phyloP scores from a whole-genome alignment of 306 rosid genomes.

The Mucuna pruriens region DNA sequence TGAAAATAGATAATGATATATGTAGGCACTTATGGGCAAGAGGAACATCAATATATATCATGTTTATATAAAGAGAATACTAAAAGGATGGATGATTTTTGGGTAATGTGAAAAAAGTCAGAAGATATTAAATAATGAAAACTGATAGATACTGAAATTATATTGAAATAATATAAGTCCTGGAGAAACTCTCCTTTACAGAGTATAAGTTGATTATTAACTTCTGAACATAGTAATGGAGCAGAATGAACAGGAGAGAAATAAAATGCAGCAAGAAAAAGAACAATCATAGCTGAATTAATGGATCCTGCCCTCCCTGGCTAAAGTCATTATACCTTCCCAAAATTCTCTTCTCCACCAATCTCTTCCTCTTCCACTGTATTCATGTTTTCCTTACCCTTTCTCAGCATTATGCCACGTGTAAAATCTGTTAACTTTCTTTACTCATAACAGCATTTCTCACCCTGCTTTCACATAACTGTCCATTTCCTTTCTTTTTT shows the following conservation, averaged over 20 bases:
- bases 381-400: neutral
- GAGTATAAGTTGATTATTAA: neutral
- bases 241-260: neutral
- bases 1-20: slow-evolving; percentile 18
- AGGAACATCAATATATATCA: neutral
- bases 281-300: neutral
- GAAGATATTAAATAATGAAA: slow-evolving; percentile 5
- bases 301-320: neutral
- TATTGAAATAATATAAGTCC: neutral
- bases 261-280: neutral
- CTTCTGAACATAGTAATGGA: neutral
- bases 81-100: slow-evolving; percentile 1
- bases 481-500: neutral
- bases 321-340: neutral
- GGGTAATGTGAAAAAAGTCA: slow-evolving; percentile 2
- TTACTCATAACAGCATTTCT: neutral
- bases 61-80: neutral
- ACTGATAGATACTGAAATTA: neutral
- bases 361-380: neutral
- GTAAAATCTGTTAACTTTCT: neutral
- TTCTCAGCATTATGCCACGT: neutral
- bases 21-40: slow-evolving; percentile 8
- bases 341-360: neutral
- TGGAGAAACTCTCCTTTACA: neutral
- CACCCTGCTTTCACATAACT: neutral